Conservation (phyloP, 345 rosid genomes). For the Brassica rapa region DNA sequence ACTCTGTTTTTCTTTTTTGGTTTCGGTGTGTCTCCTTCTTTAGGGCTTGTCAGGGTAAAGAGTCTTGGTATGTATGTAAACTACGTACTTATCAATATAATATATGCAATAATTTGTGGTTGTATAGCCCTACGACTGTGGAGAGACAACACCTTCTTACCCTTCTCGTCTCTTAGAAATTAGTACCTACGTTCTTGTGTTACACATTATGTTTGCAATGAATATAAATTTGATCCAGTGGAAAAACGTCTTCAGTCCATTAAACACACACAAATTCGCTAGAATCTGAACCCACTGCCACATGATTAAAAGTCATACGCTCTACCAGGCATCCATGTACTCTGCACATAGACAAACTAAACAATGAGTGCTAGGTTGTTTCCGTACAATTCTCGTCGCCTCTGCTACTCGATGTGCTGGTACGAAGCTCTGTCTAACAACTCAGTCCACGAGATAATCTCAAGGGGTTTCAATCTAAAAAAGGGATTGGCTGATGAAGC, state of each 20-base stretch:
- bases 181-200: background rate
- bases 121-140: background rate
- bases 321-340: background rate
- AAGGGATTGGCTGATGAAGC: too few species aligned
- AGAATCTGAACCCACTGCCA: background rate
- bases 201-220: background rate
- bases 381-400: background rate
- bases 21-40: background rate
- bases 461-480: background rate
- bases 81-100: background rate
- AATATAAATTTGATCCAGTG: background rate
- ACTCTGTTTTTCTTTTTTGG: slow-evolving; percentile 17
- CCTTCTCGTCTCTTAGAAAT: background rate
- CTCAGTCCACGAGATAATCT: background rate
- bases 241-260: background rate
- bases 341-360: background rate
- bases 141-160: background rate
- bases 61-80: slow-evolving; percentile 3
- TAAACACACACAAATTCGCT: background rate
- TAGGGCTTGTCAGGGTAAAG: background rate
- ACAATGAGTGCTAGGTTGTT: background rate
- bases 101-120: slow-evolving; percentile 2
- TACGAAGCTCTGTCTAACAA: background rate
- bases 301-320: background rate
- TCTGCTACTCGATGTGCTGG: background rate